A percentile compares a stretch with the other conserved stretches of the same genome.
Evolutionary conservation across 2,329 filamentous ascomycete genomes (phyloP).

Genomic region (Apiospora hydei): DNA sequence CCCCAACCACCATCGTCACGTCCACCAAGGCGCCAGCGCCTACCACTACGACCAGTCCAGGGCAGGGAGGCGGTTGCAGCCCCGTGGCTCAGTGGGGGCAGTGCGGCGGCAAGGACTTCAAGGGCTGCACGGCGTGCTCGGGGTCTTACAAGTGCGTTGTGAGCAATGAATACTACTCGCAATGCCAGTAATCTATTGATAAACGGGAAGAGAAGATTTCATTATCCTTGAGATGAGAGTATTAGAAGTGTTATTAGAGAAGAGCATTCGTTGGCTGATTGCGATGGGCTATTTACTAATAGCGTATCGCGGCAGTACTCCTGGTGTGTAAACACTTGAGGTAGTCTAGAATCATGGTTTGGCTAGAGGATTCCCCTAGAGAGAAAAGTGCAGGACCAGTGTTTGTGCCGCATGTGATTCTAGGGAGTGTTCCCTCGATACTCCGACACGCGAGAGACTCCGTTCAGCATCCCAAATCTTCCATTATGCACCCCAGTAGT

Average conservation of each 20-base stretch:
- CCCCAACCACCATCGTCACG: slow-evolving; percentile 24
- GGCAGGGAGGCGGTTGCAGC: slow-evolving; percentile 25
- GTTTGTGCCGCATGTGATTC: not conserved
- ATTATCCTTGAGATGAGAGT: no score
- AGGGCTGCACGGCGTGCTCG: slow-evolving; percentile 44
- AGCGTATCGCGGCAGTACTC: no score
- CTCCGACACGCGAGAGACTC: not conserved
- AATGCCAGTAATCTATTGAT: slow-evolving; percentile 38
- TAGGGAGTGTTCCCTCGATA: not conserved
- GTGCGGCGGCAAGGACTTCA: slow-evolving; percentile 46
- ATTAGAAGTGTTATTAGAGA: not conserved
- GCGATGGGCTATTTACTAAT: no score
- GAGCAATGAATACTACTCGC: slow-evolving; percentile 45
- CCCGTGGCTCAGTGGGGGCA: slow-evolving; percentile 42
- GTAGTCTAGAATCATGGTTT: not conserved
- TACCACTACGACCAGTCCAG: slow-evolving; percentile 30
- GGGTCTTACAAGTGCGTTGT: slow-evolving; percentile 42
- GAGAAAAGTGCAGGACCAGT: no score
- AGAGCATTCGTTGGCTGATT: not conserved
- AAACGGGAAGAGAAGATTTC: not conserved
- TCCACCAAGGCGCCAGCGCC: slow-evolving; percentile 31
- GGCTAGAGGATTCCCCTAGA: no score
- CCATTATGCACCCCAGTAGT: not conserved
- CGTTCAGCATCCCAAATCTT: not conserved
- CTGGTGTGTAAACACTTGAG: not conserved